Evolutionary conservation across 495 filamentous ascomycete species (phyloP).

Genomic region (Sporormia fimetaria): DNA sequence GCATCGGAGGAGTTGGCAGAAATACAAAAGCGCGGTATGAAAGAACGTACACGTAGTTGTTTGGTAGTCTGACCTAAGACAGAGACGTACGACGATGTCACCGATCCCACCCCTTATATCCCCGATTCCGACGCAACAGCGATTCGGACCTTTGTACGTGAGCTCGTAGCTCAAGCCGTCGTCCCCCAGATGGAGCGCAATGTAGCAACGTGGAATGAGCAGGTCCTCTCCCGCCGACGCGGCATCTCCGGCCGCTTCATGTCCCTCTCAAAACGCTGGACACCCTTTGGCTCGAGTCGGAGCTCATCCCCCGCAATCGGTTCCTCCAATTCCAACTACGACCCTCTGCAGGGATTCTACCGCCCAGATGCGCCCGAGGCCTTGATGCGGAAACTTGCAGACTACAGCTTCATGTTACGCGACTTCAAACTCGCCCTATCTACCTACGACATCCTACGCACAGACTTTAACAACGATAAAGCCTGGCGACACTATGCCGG

Average conservation of each 20-base stretch:
- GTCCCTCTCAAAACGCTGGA: conserved; percentile 79
- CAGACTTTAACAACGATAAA: conserved; percentile 87
- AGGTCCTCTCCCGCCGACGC: conserved; percentile 78
- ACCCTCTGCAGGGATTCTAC: conserved; percentile 65
- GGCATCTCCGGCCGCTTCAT: conserved; percentile 83
- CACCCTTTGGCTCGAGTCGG: conserved; percentile 55
- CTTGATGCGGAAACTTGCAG: conserved; percentile 81
- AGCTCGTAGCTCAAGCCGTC: conserved; percentile 85
- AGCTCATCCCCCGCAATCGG: conserved; percentile 38
- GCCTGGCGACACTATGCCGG: conserved; percentile 93
- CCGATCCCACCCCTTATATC: conserved; percentile 62
- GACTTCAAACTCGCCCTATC: conserved; percentile 89
- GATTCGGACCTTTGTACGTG: conserved; percentile 76
- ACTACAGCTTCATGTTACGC: conserved; percentile 90
- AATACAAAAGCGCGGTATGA: conserved; percentile 50
- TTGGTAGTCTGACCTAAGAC: conserved; percentile 7
- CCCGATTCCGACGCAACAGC: conserved; percentile 86
- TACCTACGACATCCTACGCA: conserved; percentile 76
- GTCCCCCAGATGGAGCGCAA: conserved; percentile 91
- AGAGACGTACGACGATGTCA: conserved; percentile 46
- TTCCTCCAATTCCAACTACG: conserved; percentile 53
- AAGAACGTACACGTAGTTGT: conserved; percentile 1
- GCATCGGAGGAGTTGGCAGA: conserved; percentile 72
- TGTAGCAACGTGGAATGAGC: conserved; percentile 88
- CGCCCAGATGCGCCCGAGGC: conserved; percentile 75